phyloP scores from a whole-genome alignment of 768 basidiomycete species.

The Cubamyces lactineus region DNA sequence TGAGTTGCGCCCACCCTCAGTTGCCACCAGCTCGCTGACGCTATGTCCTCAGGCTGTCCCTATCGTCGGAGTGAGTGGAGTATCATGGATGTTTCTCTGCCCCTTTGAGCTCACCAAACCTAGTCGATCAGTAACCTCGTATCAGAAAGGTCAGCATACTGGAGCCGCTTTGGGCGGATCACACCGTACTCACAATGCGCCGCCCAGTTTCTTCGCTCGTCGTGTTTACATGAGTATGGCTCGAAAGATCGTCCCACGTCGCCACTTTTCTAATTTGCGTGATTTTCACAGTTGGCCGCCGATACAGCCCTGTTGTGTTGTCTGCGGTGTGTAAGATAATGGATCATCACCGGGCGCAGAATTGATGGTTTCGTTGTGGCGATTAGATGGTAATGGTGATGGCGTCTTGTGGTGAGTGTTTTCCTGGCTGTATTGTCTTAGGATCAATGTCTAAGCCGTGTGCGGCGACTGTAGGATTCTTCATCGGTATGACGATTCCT shows the following conservation, averaged over 20 bases:
- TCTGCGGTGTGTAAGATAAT: neutral
- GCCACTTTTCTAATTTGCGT: neutral
- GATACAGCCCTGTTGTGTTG: neutral
- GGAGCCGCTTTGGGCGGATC: neutral
- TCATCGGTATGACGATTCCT: neutral
- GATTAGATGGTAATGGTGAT: neutral
- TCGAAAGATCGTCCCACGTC: too few relatives aligned
- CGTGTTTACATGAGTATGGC: constrained; percentile 2
- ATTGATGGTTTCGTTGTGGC: neutral
- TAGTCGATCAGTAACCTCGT: neutral
- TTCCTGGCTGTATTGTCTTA: too few relatives aligned
- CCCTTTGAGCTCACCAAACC: neutral
- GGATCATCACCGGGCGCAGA: neutral
- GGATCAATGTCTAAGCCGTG: too few relatives aligned
- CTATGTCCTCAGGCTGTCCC: neutral
- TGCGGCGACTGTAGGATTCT: neutral
- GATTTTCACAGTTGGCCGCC: neutral
- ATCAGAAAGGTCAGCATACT: neutral
- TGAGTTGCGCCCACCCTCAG: neutral
- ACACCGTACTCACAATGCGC: too few relatives aligned
- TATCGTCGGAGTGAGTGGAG: neutral
- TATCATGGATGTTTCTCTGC: neutral
- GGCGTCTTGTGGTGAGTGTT: neutral
- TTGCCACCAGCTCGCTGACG: neutral
- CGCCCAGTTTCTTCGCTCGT: neutral